Conservation (phyloP, 2,329 filamentous ascomycete species). For the Cladosporium austrohemisphaericum region DNA sequence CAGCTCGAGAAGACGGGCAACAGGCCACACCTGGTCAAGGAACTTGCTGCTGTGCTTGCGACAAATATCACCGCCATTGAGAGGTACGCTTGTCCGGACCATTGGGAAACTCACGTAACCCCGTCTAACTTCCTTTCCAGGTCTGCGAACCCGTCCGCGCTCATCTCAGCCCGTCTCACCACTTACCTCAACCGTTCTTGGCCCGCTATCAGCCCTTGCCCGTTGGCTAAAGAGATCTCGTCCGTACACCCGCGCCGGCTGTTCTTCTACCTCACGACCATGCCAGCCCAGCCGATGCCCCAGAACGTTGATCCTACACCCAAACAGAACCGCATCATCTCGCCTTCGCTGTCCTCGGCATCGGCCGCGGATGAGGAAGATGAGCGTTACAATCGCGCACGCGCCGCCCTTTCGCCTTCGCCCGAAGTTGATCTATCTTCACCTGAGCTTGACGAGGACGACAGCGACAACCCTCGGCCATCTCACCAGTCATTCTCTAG, state of each 20-base stretch:
- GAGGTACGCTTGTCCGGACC: conserved; percentile 64
- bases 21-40: conserved; percentile 89
- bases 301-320: conserved; percentile 43
- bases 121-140: conserved; percentile 49
- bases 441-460: conserved; percentile 76
- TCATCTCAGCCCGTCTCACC: conserved; percentile 88
- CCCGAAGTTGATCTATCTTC: conserved; percentile 90
- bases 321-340: conserved; percentile 60
- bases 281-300: conserved; percentile 75
- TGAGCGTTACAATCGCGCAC: conserved; percentile 55
- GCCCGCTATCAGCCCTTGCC: conserved; percentile 76
- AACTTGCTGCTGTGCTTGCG: conserved; percentile 76
- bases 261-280: conserved; percentile 94
- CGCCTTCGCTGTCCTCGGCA: conserved; percentile 77
- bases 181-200: conserved; percentile 83
- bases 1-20: conserved; percentile 89
- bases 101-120: conserved; percentile 17
- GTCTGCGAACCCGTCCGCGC: conserved; percentile 90
- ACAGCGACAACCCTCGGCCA: conserved; percentile 46
- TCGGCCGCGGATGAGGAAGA: conserved; percentile 69
- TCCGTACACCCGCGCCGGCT: conserved; percentile 89
- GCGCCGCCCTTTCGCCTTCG: conserved; percentile 73
- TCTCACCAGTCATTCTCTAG: conserved; percentile 62
- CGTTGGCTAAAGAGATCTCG: conserved; percentile 88
- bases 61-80: conserved; percentile 77